Conservation (phyloP, 1,139 yeast species). For the Candida albicans region DNA sequence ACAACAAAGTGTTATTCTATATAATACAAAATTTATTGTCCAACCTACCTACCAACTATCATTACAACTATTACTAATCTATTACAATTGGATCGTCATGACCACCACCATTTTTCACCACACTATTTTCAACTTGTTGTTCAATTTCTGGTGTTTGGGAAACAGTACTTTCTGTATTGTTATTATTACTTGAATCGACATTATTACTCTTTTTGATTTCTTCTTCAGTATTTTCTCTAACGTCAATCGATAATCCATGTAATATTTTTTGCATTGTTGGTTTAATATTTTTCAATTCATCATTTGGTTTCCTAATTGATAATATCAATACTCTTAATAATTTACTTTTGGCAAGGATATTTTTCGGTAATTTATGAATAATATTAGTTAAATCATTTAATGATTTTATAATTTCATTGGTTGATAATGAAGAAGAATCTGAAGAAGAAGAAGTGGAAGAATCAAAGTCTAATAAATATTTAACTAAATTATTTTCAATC, state of each 20-base stretch:
- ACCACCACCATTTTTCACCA: no score
- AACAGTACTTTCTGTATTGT: neutral
- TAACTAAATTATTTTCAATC: conserved; percentile 20
- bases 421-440: no score
- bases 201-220: conserved; percentile 12
- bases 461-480: conserved; percentile 17
- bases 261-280: conserved; percentile 23
- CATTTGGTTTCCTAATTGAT: conserved; percentile 25
- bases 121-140: neutral
- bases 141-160: conserved; percentile 2
- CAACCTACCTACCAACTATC: neutral
- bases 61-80: neutral
- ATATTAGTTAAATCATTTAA: conserved; percentile 23
- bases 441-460: conserved; percentile 1
- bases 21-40: no score
- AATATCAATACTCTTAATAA: conserved; percentile 35
- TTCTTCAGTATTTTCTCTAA: conserved; percentile 17
- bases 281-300: conserved; percentile 17
- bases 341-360: conserved; percentile 32
- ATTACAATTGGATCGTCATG: neutral
- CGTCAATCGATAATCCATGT: conserved; percentile 20
- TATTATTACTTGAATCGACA: no score
- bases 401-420: conserved; percentile 10
- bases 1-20: neutral
- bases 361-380: conserved; percentile 24